A percentile compares a stretch with the other conserved stretches of the same genome.
Evolutionary conservation across 768 basidiomycete genomes (phyloP).

Genomic region (Boletus rubropictus): DNA sequence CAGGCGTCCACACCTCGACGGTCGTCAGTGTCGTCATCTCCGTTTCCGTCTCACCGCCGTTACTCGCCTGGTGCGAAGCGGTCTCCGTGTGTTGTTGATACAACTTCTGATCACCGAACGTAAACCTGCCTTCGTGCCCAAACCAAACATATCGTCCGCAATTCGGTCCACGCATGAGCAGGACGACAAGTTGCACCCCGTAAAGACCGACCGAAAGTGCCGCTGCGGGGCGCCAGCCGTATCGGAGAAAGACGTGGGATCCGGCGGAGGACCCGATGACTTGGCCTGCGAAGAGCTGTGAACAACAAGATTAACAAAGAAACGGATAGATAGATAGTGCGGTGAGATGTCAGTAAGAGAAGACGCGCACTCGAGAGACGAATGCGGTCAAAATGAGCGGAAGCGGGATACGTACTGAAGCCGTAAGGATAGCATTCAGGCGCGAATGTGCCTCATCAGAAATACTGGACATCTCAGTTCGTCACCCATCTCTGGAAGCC

Average conservation of each 20-base stretch:
- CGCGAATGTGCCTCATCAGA: slow-evolving; percentile 27
- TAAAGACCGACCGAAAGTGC: slow-evolving; percentile 32
- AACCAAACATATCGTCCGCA: slow-evolving; percentile 43
- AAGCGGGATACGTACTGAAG: slow-evolving; percentile 19
- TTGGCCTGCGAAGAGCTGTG: slow-evolving; percentile 33
- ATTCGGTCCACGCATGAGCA: slow-evolving; percentile 36
- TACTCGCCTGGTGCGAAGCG: background rate
- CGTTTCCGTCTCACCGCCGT: background rate
- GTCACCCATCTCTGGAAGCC: background rate
- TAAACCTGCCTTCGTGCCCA: slow-evolving; percentile 55
- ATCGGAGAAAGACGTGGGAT: slow-evolving; percentile 36
- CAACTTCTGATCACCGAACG: background rate
- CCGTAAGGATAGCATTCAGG: slow-evolving; percentile 25
- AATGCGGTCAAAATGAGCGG: background rate
- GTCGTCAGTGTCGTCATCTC: background rate
- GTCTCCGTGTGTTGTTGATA: background rate
- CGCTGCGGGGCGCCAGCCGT: slow-evolving; percentile 36
- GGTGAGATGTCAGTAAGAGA: background rate
- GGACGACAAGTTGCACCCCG: slow-evolving; percentile 31
- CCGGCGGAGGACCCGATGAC: slow-evolving; percentile 40
- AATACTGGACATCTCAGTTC: slow-evolving; percentile 15
- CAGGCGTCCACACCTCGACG: slow-evolving; percentile 3
- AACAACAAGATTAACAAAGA: background rate
- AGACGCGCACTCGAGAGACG: background rate
- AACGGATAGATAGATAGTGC: background rate